Conservation (phyloP, 495 filamentous ascomycete genomes). For the Halenospora varia region DNA sequence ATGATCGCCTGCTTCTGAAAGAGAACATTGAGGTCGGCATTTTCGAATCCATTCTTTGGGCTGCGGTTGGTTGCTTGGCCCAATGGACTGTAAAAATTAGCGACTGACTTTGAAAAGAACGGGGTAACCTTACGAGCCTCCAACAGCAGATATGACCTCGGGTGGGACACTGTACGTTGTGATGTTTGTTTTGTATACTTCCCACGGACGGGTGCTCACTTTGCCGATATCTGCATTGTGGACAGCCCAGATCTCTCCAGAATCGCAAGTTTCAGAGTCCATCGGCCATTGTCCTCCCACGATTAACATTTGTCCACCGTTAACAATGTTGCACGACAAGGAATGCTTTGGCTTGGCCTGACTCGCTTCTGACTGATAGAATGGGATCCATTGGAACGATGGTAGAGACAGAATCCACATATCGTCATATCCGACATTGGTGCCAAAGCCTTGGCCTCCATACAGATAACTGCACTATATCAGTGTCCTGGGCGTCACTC, state of each 20-base stretch:
- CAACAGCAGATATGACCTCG: slow-evolving; percentile 36
- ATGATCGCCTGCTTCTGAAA: slow-evolving; percentile 13
- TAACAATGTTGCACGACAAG: not conserved
- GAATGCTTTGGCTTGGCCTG: not conserved
- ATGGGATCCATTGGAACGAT: not conserved
- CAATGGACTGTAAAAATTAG: slow-evolving; percentile 1
- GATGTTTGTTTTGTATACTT: slow-evolving; percentile 31
- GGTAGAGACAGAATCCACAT: not conserved
- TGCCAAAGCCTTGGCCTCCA: not conserved
- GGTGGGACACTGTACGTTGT: slow-evolving; percentile 39
- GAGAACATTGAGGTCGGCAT: slow-evolving; percentile 19
- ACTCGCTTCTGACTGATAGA: not conserved
- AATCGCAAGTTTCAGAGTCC: not conserved
- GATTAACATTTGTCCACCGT: not conserved
- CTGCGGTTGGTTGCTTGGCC: slow-evolving; percentile 36
- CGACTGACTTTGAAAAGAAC: slow-evolving; percentile 18
- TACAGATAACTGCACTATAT: not conserved
- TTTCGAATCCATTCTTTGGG: slow-evolving; percentile 22
- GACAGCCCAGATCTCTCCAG: not conserved
- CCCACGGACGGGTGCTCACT: not conserved
- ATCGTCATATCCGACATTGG: not conserved
- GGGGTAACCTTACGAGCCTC: slow-evolving; percentile 37
- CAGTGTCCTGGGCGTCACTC: not conserved
- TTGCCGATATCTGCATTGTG: not conserved
- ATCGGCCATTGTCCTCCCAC: not conserved